These are phyloP conservation scores for Alternaria postmessia DNA, from an alignment of 2,329 filamentous ascomycete genomes.

Conservation along the genomic window DNA sequence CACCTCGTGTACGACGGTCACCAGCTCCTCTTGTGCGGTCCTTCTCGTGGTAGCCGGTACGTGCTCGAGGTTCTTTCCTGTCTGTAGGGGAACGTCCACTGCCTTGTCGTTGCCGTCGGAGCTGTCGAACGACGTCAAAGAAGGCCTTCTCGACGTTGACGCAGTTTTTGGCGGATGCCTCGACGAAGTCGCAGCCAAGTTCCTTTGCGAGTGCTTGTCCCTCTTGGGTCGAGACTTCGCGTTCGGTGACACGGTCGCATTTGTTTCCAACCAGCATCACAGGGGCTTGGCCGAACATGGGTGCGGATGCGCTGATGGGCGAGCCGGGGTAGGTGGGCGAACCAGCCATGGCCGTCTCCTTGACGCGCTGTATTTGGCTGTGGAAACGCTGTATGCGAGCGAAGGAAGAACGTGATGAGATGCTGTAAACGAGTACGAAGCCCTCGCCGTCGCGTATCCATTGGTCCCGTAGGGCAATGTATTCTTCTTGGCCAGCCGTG, in stretches of 20 bases:
- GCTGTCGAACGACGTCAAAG: conserved; percentile 92
- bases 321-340: conserved; percentile 81
- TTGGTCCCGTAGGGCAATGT: conserved; percentile 94
- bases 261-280: conserved; percentile 99
- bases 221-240: conserved; percentile 96
- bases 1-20: conserved; percentile 21
- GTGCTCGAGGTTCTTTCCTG: conserved; percentile 23
- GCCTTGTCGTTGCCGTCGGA: conserved; percentile 77
- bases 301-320: conserved; percentile 64
- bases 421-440: conserved; percentile 97
- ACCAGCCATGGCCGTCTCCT: conserved; percentile 79
- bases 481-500: conserved; percentile 98
- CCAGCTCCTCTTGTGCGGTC: conserved; percentile 26
- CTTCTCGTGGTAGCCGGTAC: conserved; percentile 25
- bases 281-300: conserved; percentile 73
- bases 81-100: conserved; percentile 29
- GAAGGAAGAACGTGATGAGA: conserved; percentile 95
- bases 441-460: conserved; percentile 99
- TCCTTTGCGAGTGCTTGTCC: conserved; percentile 90
- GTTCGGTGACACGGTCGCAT: conserved; percentile 93
- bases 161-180: conserved; percentile 96
- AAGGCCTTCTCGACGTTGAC: conserved; percentile 99
- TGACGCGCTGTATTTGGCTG: conserved; percentile 95
- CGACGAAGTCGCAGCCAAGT: conserved; percentile 93
- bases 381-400: conserved; percentile 94